Base-by-base conservation (phyloP, 2,329 filamentous ascomycete genomes). In the Fusarium robinianum region DNA sequence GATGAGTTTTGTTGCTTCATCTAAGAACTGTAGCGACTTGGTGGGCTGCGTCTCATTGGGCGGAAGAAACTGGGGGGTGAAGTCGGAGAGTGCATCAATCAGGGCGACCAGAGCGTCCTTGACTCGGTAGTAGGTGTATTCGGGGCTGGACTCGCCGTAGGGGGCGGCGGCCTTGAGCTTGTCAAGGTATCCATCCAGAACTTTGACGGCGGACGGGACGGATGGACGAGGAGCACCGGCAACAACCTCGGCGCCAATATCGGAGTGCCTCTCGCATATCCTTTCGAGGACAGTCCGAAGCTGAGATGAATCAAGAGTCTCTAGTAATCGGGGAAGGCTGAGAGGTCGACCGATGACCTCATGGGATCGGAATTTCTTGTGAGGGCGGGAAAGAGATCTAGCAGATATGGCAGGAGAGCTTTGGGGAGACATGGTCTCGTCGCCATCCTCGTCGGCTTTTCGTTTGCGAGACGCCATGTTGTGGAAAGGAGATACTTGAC, bases 51-150 rank as follows among this genome's bases (percentile, higher is more conserved):
- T 76, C 72, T 99, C 94, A 63, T 88, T 87, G 0, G 94, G 94
- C 9, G 94, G 94, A 3, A 99, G 82, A 63, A 95, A 99, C 67
- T 97, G 90, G 4, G 90, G 90, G 1, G 91, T 97, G 65, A 95
- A 99, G 64, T 99, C 94, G 66, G 87, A 85, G 30, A 99, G 78
- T 29, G 94, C 90, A 46, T 96, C 90, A 47, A 96, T 82, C 16
- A 99, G 79, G 45, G 89, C 84, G 17, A 83, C 74, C 12, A 97
- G 77, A 24, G 87, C 82, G 54, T 91, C 87, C 58, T 87, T 89
- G 41, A 97, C 88, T 59, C 94, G 84, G 66, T 96, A 95, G 68
- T 96, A 99, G 36, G 90, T 86, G 71, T 97, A 97, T 67, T 97
- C 92, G 27, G 90, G 90, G 46, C 84, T 88, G 9, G 86, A 80